phyloP scores from a whole-genome alignment of 176 grass and related monocot genomes.

The Aegilops longissima region DNA sequence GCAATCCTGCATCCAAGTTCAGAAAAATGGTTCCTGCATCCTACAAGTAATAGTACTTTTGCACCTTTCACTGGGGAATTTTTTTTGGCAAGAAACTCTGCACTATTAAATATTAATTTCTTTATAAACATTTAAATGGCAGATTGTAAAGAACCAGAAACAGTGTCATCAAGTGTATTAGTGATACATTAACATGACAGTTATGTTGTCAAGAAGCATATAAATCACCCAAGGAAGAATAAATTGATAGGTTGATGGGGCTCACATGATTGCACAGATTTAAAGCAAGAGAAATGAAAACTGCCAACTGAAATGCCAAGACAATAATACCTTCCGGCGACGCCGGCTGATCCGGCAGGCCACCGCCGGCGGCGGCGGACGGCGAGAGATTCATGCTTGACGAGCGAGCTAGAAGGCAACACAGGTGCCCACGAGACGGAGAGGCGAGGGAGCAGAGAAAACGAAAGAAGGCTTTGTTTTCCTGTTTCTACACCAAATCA shows the following conservation, averaged over 20 bases:
- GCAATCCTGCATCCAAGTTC: background rate
- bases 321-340: conserved; percentile 49
- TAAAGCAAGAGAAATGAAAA: conserved; percentile 24
- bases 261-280: conserved; percentile 17
- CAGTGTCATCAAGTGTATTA: background rate
- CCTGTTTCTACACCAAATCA: conserved; percentile 38
- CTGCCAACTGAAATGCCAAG: conserved; percentile 33
- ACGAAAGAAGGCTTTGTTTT: background rate
- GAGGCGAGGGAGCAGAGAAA: background rate
- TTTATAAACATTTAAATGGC: conserved; percentile 5
- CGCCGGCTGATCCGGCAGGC: conserved; percentile 28
- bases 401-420: conserved; percentile 11
- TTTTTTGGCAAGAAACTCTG: background rate
- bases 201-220: background rate
- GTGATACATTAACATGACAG: background rate
- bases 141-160: conserved; percentile 4
- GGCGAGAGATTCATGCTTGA: conserved; percentile 49
- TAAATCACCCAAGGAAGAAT: background rate
- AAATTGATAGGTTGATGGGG: conserved; percentile 20
- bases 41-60: background rate
- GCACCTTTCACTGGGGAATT: background rate
- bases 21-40: background rate
- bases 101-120: conserved; percentile 14
- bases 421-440: background rate
- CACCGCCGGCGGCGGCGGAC: conserved; percentile 16